Base-by-base conservation (phyloP, 805 yeast genomes). In the Candida parachauliodes region DNA sequence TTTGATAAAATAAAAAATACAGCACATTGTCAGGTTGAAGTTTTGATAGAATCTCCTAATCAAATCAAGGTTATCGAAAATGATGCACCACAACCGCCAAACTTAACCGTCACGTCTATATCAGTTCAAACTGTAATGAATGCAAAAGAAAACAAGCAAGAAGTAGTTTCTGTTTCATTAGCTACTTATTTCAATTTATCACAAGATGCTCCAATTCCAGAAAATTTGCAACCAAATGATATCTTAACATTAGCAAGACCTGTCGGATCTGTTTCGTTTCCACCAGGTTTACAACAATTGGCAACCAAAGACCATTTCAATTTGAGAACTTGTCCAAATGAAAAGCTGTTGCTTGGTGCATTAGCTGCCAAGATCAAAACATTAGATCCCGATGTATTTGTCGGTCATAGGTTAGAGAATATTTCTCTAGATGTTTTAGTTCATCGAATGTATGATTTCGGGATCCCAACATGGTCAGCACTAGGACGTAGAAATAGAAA, bases 311-410 rank as follows among this genome's bases (percentile, higher is more conserved):
- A 71, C 48, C 70, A 68, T 32, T 54, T 79, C 29, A 64, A 59
- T 33, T 56, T 84, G 21, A 71, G 81, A 46, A 57, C 75, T 7
- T 83, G 85, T 51, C 81, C 80, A 21, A 81, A 76, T 46, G 98
- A 93, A 52, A 79, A 77, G 43, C 75, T 85, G 0, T 58, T 93
- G 52, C 68, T 93, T 33, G 78, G 78, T 42, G 83, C 86, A 57
- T 74, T 93, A 34, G 70, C 88, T 37, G 91, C 86, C 0, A 59
- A 79, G 52, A 62, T 91, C 32, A 82, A 79, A 48, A 64, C 63
- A 28, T 65, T 74, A n/a, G 98, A 93, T 59, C 97, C 98, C 0
- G 98, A 93, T 65, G 82, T 88, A 2, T 76, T 88, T 37, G 56
- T 91, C 27, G 98, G 98, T 21, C 98, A 93, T 56, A 72, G 83